Percentiles rank a stretch among this genome's conserved stretches.
phyloP scores from a whole-genome alignment of 2,329 filamentous ascomycete genomes.

The Cladosporium sphaerospermum region DNA sequence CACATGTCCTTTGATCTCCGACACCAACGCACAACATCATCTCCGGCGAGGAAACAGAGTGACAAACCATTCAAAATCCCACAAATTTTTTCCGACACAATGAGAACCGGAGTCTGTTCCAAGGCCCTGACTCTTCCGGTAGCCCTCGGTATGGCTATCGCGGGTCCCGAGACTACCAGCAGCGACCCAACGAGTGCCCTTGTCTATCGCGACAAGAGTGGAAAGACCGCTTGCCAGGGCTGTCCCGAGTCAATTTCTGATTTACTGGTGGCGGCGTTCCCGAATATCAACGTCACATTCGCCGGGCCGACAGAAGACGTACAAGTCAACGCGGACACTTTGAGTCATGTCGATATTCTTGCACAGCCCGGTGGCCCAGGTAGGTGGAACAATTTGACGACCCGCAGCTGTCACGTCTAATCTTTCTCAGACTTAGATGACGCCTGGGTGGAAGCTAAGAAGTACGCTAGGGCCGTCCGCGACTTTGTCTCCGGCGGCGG shows the following conservation, averaged over 20 bases:
- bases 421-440: conserved; percentile 13
- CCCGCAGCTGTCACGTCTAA: neutral
- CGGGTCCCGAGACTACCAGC: neutral
- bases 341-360: conserved; percentile 14
- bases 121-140: no score
- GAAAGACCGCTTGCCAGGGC: conserved; percentile 12
- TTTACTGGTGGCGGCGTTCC: conserved; percentile 13
- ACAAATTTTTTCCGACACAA: no score
- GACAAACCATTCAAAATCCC: no score
- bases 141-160: no score
- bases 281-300: conserved; percentile 16
- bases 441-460: conserved; percentile 14
- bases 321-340: conserved; percentile 14
- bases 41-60: no score
- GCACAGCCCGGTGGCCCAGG: conserved; percentile 20
- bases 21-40: no score
- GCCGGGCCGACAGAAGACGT: conserved; percentile 17
- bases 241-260: conserved; percentile 17
- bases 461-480: conserved; percentile 13
- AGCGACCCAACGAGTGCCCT: neutral
- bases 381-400: conserved; percentile 8
- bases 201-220: neutral
- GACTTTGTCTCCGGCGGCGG: conserved; percentile 18
- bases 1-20: no score
- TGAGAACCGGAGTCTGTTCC: no score